These are phyloP conservation scores for Taiwanofungus camphoratus DNA, from an alignment of 1,284 basidiomycete species.

Conservation along the genomic window DNA sequence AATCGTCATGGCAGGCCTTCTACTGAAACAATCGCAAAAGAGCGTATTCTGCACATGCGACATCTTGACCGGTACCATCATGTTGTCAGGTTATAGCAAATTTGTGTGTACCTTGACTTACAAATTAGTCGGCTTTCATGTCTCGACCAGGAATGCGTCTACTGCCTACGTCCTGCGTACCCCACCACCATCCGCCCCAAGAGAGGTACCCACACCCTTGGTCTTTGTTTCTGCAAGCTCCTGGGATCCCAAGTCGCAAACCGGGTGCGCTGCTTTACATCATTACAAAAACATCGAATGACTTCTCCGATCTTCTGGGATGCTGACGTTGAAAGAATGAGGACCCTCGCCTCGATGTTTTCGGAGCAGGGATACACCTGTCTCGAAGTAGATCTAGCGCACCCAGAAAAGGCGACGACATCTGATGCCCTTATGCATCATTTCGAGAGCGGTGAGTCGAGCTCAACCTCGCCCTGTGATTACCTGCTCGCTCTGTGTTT, in stretches of 20 bases:
- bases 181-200: constrained; percentile 36
- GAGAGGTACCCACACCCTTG: constrained; percentile 48
- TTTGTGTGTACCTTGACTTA: too few relatives aligned
- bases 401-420: constrained; percentile 20
- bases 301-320: not conserved
- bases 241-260: constrained; percentile 16
- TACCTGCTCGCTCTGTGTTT: too few relatives aligned
- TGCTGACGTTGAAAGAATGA: constrained; percentile 27
- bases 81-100: too few relatives aligned
- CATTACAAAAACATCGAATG: not conserved
- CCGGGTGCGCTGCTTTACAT: constrained; percentile 11
- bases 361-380: constrained; percentile 56
- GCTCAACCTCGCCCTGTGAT: constrained; percentile 1
- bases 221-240: constrained; percentile 25
- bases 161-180: constrained; percentile 25
- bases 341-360: constrained; percentile 39
- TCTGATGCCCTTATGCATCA: constrained; percentile 26
- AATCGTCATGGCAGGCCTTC: too few relatives aligned
- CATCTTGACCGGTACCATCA: too few relatives aligned
- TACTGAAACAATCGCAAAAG: too few relatives aligned
- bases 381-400: constrained; percentile 46
- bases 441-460: constrained; percentile 17
- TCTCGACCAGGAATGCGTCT: too few relatives aligned
- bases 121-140: too few relatives aligned
- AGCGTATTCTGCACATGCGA: too few relatives aligned